Base-by-base conservation (phyloP, 2,329 filamentous ascomycete genomes). In the Botrytis aclada region DNA sequence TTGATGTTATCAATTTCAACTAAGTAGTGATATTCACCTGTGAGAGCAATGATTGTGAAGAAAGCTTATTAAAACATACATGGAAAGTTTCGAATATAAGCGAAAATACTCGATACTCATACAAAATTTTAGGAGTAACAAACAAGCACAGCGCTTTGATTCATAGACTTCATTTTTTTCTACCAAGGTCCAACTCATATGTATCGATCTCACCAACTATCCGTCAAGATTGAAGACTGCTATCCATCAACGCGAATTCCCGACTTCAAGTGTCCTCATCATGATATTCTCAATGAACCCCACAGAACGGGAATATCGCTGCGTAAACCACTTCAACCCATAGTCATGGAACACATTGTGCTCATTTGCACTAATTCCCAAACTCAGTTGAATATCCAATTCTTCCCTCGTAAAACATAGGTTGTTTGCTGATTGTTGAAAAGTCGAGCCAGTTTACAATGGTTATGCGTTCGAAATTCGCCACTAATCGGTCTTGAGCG, bases 391-490 rank as follows among this genome's bases (percentile, higher is more conserved):
- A 29, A 22, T 16, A 20, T 60, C 9, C 18, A 60, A 34, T 34
- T 60, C 18, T 34, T 12, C 56, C 8, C 56, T 34, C 56, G 20
- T 8, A 34, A 20, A 32, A 32, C 12, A 18, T 6, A n/a, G 18
- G 8, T 29, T 6, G 8, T 29, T 60, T 60, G 56, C n/a, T 34
- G 29, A 32, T 60, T 7, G 18, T 60, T 10, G n/a, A 60, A 6
- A 34, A 58, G n/a, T 58, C 29, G 14, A 29, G 29, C 54, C 29
- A 32, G 14, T 32, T 51, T 58, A 20, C 16, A 34, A 34, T 4
- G 12, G 8, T 6, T 12, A 60, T 32, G 29, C 0, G 3, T 6
- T 18, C 18, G 4, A 12, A 34, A 5, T 14, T 5, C 9, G 20
- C 9, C 18, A 32, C 18, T 34, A 20, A 60, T 34, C 3, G 6